Percentiles rank a stretch among this genome's conserved stretches.
Evolutionary conservation across 208 protist genomes (phyloP).

Genomic region (Porcisia deanei): DNA sequence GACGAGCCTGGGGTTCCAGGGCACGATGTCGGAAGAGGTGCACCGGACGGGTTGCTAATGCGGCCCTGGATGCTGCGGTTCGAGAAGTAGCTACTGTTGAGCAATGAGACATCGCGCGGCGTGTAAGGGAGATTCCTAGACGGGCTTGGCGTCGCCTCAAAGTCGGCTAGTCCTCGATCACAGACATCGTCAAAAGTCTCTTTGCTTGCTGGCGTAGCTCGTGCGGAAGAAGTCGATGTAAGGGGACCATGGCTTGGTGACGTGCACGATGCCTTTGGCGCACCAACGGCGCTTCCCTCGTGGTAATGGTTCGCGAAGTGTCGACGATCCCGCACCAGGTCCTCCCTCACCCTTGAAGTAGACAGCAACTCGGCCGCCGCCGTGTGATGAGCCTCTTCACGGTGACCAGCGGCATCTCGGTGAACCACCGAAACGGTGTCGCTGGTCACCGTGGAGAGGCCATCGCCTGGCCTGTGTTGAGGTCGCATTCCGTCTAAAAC

Average conservation of each 20-base stretch:
- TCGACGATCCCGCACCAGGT: neutral
- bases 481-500: constrained; percentile 10
- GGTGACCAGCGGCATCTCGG: neutral
- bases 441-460: neutral
- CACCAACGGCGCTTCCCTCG: neutral
- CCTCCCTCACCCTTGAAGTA: neutral
- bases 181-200: constrained; percentile 1
- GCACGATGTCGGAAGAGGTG: constrained; percentile 18
- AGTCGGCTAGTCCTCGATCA: neutral
- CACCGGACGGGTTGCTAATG: constrained; percentile 45
- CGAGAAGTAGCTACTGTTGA: constrained; percentile 53
- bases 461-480: constrained; percentile 1
- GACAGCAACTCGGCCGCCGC: neutral
- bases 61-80: constrained; percentile 39
- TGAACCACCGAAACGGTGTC: neutral
- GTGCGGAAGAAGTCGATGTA: neutral
- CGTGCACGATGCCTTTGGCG: too few relatives aligned
- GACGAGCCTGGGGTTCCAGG: constrained; percentile 1
- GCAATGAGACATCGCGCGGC: constrained; percentile 45
- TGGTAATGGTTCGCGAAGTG: neutral
- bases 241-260: neutral
- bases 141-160: constrained; percentile 12
- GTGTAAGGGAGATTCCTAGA: constrained; percentile 39
- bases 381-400: too few relatives aligned
- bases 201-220: neutral